Evolutionary conservation across 2,329 filamentous ascomycete genomes (phyloP), one percentile per base, ranked within the genome.

Genomic region (Exophiala sp.): DNA sequence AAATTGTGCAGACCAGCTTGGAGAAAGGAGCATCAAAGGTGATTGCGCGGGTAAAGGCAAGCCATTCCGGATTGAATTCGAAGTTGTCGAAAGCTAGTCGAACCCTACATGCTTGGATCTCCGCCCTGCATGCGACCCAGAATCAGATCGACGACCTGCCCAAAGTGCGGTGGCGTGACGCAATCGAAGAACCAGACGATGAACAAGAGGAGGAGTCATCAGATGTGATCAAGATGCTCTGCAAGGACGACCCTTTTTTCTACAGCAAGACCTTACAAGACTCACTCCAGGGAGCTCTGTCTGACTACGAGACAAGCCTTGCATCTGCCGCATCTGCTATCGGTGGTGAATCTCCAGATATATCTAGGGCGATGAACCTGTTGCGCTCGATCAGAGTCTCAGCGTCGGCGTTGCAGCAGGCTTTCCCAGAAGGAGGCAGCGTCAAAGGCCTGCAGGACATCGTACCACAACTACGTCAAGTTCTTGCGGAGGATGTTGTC

Each of bases 171-270:
- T 65, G 63, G 63, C 50, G 58, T 40, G 62, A 63, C 36, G 44
- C 62, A 14, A 39, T 65, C n/a, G 63, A 65, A 50, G 62, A 65
- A 38, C 55, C 60, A 11, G 62, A 64, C 52, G 62, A 65, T 33
- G 63, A 64, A 16, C 38, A 64, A 20, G 62, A 64, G 45, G 59
- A 60, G 11, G 54, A 59, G 16, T 59, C 58, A 12, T 36, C 39
- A n/a, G 16, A 38, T 7, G 44, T 63, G 18, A 48, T 60, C 32
- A 44, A 29, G 34, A 29, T 14, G 5, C 57, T 64, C 7, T 39
- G 49, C 10, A 45, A 54, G 39, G 53, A 41, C n/a, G 60, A 64
- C n/a, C 51, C 54, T 1, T 49, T 52, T 3, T 9, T 33, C 10
- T 60, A 58, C 46, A 39, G 21, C 18, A 32, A 46, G 7, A 46